Evolutionary conservation across 148 eudicot genomes (phyloP).

Genomic region (Nepenthes gracilis): DNA sequence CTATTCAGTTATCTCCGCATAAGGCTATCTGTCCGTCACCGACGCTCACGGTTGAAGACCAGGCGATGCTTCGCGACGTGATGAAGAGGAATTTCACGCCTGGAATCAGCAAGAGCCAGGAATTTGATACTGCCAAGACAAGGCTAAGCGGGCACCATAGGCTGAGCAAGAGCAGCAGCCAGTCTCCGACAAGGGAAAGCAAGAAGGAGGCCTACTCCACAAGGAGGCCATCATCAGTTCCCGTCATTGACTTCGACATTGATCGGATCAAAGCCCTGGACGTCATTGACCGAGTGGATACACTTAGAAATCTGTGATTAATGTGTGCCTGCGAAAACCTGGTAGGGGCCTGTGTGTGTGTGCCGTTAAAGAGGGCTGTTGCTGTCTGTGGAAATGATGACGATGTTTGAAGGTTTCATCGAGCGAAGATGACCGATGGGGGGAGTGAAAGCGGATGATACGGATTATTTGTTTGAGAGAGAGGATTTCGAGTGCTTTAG

Average conservation of each 20-base stretch:
- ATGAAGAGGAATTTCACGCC: slow-evolving; percentile 80
- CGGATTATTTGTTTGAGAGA: too few relatives aligned
- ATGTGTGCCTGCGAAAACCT: neutral
- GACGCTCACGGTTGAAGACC: slow-evolving; percentile 69
- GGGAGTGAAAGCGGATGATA: too few relatives aligned
- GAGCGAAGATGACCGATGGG: too few relatives aligned
- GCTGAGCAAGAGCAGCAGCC: slow-evolving; percentile 78
- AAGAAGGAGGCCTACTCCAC: slow-evolving; percentile 51
- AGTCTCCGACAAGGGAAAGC: slow-evolving; percentile 56
- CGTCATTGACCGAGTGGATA: slow-evolving; percentile 87
- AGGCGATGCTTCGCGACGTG: slow-evolving; percentile 72
- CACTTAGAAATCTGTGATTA: slow-evolving; percentile 8
- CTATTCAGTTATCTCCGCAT: slow-evolving; percentile 37
- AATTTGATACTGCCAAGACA: slow-evolving; percentile 49
- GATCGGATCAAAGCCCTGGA: slow-evolving; percentile 83
- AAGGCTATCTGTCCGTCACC: slow-evolving; percentile 46
- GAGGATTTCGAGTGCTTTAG: too few relatives aligned
- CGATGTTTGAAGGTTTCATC: too few relatives aligned
- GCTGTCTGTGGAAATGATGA: too few relatives aligned
- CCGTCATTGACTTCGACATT: slow-evolving; percentile 63
- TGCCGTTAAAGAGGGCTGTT: neutral
- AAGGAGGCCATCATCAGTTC: slow-evolving; percentile 69
- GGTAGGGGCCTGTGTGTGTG: too few relatives aligned
- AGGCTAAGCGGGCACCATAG: slow-evolving; percentile 61
- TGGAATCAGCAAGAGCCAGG: slow-evolving; percentile 95